phyloP scores from a whole-genome alignment of 2,329 filamentous ascomycete genomes.

The Biscogniauxia sp. region DNA sequence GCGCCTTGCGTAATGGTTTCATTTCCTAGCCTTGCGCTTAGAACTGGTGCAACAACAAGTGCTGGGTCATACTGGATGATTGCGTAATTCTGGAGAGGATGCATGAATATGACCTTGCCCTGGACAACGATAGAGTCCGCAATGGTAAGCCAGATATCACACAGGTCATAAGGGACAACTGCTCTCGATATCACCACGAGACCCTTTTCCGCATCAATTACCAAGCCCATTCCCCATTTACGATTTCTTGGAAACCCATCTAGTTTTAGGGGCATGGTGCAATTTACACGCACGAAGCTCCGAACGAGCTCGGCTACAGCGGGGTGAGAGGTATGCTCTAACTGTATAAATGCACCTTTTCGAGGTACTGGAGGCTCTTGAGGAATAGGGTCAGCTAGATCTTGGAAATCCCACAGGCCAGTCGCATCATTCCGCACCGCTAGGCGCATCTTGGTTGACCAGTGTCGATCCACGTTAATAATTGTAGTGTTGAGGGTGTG shows the following conservation, averaged over 20 bases:
- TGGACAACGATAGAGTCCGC: constrained; percentile 94
- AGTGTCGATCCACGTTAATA: constrained; percentile 90
- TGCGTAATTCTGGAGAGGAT: constrained; percentile 94
- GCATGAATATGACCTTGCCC: constrained; percentile 91
- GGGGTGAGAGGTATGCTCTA: constrained; percentile 83
- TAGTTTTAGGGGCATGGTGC: constrained; percentile 90
- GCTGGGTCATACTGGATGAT: constrained; percentile 92
- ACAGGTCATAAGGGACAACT: constrained; percentile 93
- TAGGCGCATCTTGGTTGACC: constrained; percentile 91
- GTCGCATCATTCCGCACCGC: constrained; percentile 86
- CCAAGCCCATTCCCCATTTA: constrained; percentile 92
- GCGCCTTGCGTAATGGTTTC: constrained; percentile 88
- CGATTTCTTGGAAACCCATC: constrained; percentile 96
- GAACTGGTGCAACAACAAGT: constrained; percentile 89
- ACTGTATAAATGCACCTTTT: constrained; percentile 86
- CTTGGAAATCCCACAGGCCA: constrained; percentile 91
- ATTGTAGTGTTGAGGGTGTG: constrained; percentile 94
- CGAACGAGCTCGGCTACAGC: constrained; percentile 91
- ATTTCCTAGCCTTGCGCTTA: constrained; percentile 79
- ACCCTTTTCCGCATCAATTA: constrained; percentile 96
- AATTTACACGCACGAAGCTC: constrained; percentile 91
- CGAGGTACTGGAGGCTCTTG: constrained; percentile 68
- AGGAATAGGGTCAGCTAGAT: constrained; percentile 78
- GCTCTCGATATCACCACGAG: constrained; percentile 92
- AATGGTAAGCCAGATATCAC: constrained; percentile 93